Percentiles rank a stretch among this genome's conserved stretches.
Evolutionary conservation across 2,329 filamentous ascomycete genomes (phyloP).

Genomic region (Fusarium irregulare): DNA sequence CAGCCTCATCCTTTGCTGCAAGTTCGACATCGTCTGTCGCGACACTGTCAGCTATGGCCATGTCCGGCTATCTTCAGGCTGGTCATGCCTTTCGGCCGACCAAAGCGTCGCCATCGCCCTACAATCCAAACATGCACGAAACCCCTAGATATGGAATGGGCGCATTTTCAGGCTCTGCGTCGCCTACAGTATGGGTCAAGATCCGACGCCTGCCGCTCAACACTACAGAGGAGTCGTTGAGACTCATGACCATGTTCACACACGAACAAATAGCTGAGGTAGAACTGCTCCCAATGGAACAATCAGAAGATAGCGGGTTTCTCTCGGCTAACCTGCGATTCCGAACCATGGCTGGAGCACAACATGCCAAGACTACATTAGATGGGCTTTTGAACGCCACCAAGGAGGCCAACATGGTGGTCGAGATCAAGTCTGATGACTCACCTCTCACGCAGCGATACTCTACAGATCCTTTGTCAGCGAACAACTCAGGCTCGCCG

Average conservation of each 20-base stretch:
- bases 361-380: constrained; percentile 67
- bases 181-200: constrained; percentile 56
- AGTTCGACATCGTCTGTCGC: constrained; percentile 5
- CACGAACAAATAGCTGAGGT: constrained; percentile 63
- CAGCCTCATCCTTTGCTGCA: constrained; percentile 5
- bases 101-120: constrained; percentile 49
- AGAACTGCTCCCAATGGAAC: constrained; percentile 62
- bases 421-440: constrained; percentile 65
- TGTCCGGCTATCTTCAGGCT: constrained; percentile 55
- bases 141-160: constrained; percentile 55
- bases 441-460: constrained; percentile 49
- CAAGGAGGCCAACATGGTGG: constrained; percentile 64
- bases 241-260: constrained; percentile 69
- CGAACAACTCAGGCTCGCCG: constrained; percentile 33
- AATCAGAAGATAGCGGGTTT: constrained; percentile 62
- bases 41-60: constrained; percentile 55
- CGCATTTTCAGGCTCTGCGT: constrained; percentile 52
- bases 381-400: constrained; percentile 64
- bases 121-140: constrained; percentile 54
- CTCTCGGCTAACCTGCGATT: constrained; percentile 66
- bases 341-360: constrained; percentile 63
- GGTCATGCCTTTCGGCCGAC: constrained; percentile 50
- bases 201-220: constrained; percentile 66
- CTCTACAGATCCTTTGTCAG: constrained; percentile 35
- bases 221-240: constrained; percentile 64